These are phyloP conservation scores for Kodamaea leandrae DNA, from an alignment of 805 yeast species.

Conservation along the genomic window DNA sequence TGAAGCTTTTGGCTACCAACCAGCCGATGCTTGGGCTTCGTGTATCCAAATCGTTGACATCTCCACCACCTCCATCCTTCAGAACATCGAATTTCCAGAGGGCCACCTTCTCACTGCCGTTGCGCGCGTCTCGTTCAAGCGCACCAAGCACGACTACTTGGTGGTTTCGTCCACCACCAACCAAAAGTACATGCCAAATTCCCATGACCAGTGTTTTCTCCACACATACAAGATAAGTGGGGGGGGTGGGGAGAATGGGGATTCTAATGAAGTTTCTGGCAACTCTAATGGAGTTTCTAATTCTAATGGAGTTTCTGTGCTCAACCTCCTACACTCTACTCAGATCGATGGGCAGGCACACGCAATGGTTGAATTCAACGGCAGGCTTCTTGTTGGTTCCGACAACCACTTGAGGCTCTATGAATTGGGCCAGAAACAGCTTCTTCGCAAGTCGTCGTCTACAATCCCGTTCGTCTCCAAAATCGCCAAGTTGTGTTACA, in stretches of 20 bases:
- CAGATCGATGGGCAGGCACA: conserved; percentile 45
- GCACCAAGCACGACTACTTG: conserved; percentile 29
- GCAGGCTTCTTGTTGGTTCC: conserved; percentile 58
- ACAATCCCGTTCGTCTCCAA: conserved; percentile 41
- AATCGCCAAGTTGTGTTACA: conserved; percentile 52
- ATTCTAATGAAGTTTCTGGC: background rate
- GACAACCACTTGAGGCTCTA: conserved; percentile 54
- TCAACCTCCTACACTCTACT: conserved; percentile 55
- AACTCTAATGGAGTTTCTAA: conserved; percentile 27
- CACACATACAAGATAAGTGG: conserved; percentile 34
- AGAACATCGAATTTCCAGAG: conserved; percentile 43
- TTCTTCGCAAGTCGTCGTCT: conserved; percentile 62
- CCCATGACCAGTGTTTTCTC: conserved; percentile 27
- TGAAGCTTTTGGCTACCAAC: conserved; percentile 47
- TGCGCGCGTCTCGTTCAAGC: conserved; percentile 29
- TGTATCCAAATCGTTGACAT: conserved; percentile 51
- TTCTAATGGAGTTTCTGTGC: background rate
- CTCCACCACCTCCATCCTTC: conserved; percentile 30
- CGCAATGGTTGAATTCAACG: conserved; percentile 53
- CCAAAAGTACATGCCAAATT: conserved; percentile 28
- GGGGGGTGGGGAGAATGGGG: background rate
- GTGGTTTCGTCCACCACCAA: conserved; percentile 44
- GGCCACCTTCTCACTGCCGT: conserved; percentile 45
- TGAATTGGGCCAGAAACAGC: conserved; percentile 76
- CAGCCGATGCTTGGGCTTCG: conserved; percentile 45